These are phyloP conservation scores for Amanita inopinata DNA, from an alignment of 768 basidiomycete species.

Conservation along the genomic window DNA sequence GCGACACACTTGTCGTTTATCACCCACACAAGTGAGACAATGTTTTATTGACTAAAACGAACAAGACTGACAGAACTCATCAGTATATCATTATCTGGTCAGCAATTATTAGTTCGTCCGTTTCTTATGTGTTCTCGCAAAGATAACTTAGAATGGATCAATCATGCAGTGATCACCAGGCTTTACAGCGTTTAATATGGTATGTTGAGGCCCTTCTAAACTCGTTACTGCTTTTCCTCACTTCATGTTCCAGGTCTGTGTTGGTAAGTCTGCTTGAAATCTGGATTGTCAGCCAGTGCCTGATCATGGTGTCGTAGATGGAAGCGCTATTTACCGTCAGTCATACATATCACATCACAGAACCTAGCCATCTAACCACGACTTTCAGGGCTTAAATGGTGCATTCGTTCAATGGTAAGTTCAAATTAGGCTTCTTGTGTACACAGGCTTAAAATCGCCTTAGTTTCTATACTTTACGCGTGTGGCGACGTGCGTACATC, in stretches of 20 bases:
- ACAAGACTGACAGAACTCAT: too few species aligned
- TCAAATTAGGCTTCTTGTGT: background rate
- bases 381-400: slow-evolving; percentile 36
- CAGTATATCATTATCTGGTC: slow-evolving; percentile 43
- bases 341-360: too few species aligned
- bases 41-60: slow-evolving; percentile 8
- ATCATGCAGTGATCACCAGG: slow-evolving; percentile 18
- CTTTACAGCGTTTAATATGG: slow-evolving; percentile 20
- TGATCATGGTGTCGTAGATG: slow-evolving; percentile 19
- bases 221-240: slow-evolving; percentile 8
- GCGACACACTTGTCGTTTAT: slow-evolving; percentile 39
- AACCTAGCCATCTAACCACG: too few species aligned
- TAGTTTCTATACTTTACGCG: slow-evolving; percentile 40
- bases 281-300: background rate
- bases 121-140: too few species aligned
- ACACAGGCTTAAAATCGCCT: background rate
- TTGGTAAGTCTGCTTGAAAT: slow-evolving; percentile 20
- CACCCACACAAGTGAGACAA: slow-evolving; percentile 30
- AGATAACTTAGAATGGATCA: too few species aligned
- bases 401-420: slow-evolving; percentile 41
- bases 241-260: slow-evolving; percentile 24
- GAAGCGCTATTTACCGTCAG: slow-evolving; percentile 38
- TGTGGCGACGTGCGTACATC: slow-evolving; percentile 32
- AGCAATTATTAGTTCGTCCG: slow-evolving; percentile 29
- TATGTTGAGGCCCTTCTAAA: slow-evolving; percentile 10